These are phyloP conservation scores for Scutellaria baicalensis DNA, from an alignment of 257 asterid genomes.

Conservation along the genomic window DNA sequence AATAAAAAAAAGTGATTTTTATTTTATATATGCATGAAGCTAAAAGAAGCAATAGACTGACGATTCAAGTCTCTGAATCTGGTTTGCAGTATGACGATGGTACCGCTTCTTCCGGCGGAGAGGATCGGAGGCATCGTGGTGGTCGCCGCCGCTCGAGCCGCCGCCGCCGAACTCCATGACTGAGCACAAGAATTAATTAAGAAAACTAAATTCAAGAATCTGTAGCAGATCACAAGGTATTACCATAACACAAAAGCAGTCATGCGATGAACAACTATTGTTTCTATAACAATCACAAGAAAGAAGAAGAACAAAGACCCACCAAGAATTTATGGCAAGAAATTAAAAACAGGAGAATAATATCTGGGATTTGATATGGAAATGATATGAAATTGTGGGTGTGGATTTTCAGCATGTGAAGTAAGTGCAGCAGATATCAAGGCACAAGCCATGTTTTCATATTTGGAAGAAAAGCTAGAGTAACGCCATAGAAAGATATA, in stretches of 20 bases:
- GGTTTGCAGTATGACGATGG: constrained; percentile 93
- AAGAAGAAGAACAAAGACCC: background rate
- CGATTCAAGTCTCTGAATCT: constrained; percentile 89
- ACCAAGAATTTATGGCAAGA: background rate
- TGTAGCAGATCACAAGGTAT: background rate
- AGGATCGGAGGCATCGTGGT: constrained; percentile 45
- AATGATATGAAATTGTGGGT: constrained; percentile 11
- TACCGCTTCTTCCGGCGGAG: constrained; percentile 66
- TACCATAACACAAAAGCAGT: too few relatives aligned
- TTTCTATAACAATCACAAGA: background rate
- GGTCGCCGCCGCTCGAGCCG: constrained; percentile 52
- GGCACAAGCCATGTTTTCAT: constrained; percentile 43
- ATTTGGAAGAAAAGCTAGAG: constrained; percentile 21
- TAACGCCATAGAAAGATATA: constrained; percentile 24
- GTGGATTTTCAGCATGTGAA: constrained; percentile 21
- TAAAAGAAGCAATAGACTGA: constrained; percentile 7
- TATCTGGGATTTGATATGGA: constrained; percentile 29
- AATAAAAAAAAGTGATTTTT: background rate
- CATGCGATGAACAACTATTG: background rate
- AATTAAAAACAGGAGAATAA: constrained; percentile 2
- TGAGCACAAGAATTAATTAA: background rate
- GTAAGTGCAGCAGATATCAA: constrained; percentile 30
- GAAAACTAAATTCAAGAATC: constrained; percentile 20
- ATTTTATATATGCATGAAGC: constrained; percentile 29
- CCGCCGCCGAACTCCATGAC: constrained; percentile 68